Base-by-base conservation (phyloP, 225 moss, liverwort and hornwort genomes). In the Sphagnum contortum region DNA sequence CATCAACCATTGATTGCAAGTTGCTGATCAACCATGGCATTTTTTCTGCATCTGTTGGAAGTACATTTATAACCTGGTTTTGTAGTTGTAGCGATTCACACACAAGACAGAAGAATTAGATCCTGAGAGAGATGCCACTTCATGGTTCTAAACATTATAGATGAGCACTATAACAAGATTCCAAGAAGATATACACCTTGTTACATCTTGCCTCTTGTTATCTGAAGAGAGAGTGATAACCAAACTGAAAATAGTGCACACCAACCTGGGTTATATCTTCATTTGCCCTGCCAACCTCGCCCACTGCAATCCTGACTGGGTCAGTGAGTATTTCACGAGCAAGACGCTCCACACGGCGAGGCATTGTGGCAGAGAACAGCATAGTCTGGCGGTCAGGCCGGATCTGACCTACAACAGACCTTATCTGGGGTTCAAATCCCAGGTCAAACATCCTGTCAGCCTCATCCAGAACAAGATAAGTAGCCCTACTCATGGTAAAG, bases 371-470 rank as follows among this genome's bases (percentile, higher is more conserved):
- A 68, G 98, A 98, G 68, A 98, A 93, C 6, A 98, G 81, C 70
- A 89, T 76, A 3, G 93, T 98, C 72, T 98, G 98, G 61, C 98
- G 89, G 75, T 93, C 98, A 65, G 91, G 98, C 12, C 98, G 85
- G 64, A 93, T 82, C 69, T 98, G 98, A 53, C 98, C 98, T 1
- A 98, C 87, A 71, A 98, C 88, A 57, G 98, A 93, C 49, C 92
- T 81, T 55, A 98, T 93, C 66, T 98, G 93, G 71, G 98, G 98
- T 79, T 98, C 98, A 63, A 98, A 98, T 2, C 98, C 98, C 55
- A 98, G 68, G 74, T 98, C 98, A 66, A 98, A 98, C 98, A 98
- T 98, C 57, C 89, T 83, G 63, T 98, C 98, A 44, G 98, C 98
- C 79, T 98, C 98, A 63, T 98, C 98, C 66, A 98, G 82, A 62